phyloP scores from a whole-genome alignment of 768 basidiomycete genomes.

The Pisolithus sp. region DNA sequence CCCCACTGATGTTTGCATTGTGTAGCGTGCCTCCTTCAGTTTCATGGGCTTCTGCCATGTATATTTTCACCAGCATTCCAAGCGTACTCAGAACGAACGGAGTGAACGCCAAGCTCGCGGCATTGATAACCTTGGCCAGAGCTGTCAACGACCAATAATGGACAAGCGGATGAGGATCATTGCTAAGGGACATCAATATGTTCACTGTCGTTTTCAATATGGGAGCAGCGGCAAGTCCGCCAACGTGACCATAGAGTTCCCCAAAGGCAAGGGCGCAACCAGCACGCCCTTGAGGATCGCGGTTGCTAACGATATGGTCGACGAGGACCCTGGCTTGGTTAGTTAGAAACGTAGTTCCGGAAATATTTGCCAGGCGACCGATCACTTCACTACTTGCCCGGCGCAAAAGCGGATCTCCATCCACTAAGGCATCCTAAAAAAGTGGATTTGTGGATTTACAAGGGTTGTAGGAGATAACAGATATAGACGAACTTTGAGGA shows the following conservation, averaged over 20 bases:
- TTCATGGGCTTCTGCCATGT: slow-evolving; percentile 87
- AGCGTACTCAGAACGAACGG: slow-evolving; percentile 85
- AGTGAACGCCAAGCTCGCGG: slow-evolving; percentile 86
- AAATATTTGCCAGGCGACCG: slow-evolving; percentile 78
- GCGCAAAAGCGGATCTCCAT: slow-evolving; percentile 72
- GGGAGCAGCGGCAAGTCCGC: slow-evolving; percentile 90
- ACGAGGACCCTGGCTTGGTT: slow-evolving; percentile 85
- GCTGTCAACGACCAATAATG: slow-evolving; percentile 91
- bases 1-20: slow-evolving; percentile 82
- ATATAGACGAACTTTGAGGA: slow-evolving; percentile 62
- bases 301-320: slow-evolving; percentile 89
- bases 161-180: slow-evolving; percentile 94
- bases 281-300: slow-evolving; percentile 86
- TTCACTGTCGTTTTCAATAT: slow-evolving; percentile 94
- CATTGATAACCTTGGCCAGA: slow-evolving; percentile 79
- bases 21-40: slow-evolving; percentile 80
- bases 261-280: slow-evolving; percentile 93
- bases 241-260: slow-evolving; percentile 85
- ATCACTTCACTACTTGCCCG: slow-evolving; percentile 81
- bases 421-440: slow-evolving; percentile 66
- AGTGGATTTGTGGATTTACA: slow-evolving; percentile 8
- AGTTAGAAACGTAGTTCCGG: slow-evolving; percentile 78
- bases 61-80: slow-evolving; percentile 86
- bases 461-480: slow-evolving; percentile 3
- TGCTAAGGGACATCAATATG: slow-evolving; percentile 88